Evolutionary conservation across 345 rosid genomes (phyloP).

Genomic region (Boechera stricta): DNA sequence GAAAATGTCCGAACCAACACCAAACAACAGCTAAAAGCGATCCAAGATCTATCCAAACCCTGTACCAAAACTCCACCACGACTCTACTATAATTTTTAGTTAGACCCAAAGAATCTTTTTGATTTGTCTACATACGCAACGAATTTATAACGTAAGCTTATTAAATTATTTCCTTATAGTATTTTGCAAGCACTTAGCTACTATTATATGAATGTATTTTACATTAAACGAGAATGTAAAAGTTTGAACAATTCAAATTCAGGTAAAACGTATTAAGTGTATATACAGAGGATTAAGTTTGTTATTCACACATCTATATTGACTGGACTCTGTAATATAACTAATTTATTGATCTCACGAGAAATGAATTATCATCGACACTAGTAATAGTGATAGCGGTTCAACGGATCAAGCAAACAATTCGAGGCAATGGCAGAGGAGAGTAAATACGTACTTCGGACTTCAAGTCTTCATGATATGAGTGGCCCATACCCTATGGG

Average conservation of each 20-base stretch:
- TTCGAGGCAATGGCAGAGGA: not conserved
- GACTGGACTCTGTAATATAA: not conserved
- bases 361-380: not conserved
- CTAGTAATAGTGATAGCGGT: not conserved
- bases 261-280: not conserved
- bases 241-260: not conserved
- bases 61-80: no score
- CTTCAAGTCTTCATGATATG: not conserved
- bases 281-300: not conserved
- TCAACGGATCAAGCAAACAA: constrained; percentile 15
- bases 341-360: not conserved
- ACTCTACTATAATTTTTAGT: not conserved
- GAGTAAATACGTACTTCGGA: constrained; percentile 15
- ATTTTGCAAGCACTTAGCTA: not conserved
- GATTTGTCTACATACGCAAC: not conserved
- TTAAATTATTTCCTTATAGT: not conserved
- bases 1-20: no score
- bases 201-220: not conserved
- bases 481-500: not conserved
- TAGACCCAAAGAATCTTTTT: not conserved
- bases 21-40: no score
- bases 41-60: no score
- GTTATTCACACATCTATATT: not conserved
- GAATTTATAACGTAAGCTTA: not conserved
- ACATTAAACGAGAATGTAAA: not conserved